Base-by-base conservation (phyloP, 768 basidiomycete species). In the Termitomyces bulborhizus region DNA sequence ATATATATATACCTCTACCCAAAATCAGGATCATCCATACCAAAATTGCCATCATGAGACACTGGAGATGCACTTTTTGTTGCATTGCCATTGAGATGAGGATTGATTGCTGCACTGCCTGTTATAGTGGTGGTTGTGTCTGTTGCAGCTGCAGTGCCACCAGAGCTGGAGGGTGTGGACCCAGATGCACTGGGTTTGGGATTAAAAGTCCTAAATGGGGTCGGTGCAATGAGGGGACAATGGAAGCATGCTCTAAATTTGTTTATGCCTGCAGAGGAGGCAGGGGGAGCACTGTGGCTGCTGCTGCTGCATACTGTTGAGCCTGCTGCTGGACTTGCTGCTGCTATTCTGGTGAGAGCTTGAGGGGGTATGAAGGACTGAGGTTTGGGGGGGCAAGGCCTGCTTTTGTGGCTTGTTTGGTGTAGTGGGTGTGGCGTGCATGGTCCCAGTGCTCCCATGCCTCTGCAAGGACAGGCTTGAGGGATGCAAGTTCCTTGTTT, bases 361-460 rank as follows among this genome's bases (percentile, higher is more conserved):
- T 65, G 54, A 68, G 65, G 48, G 68, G 65, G 54, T 63, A 69
- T 43, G 24, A 41, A 13, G 68, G 65, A 12, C 62, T 53, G 26
- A 59, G 65, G 48, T 66, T 63, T 46, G 71, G 66, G 24, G 60
- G 62, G 27, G 68, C 65, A 16, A 69, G 67, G 6, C 64, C 64
- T 9, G 63, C 67, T 48, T 73, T 71, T 27, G 70, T 71, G 21
- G 71, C 70, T 51, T 71, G 69, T 56, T 75, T 71, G 46, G 73
- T 73, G 44, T 74, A 76, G 60, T 75, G 75, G 41, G 73, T 58
- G 18, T 74, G 75, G 18, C 75, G 73, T 68, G 86, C 85, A 2
- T 84, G 82, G 62, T 92, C 85, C 90, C 90, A 93, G 40, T 87
- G 85, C 55, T 93, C 90, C 80, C 88, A 93, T 16, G 89, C 89